Evolutionary conservation across 2,329 filamentous ascomycete genomes (phyloP).

Genomic region (Dryadomyces quercus-mongolicae): DNA sequence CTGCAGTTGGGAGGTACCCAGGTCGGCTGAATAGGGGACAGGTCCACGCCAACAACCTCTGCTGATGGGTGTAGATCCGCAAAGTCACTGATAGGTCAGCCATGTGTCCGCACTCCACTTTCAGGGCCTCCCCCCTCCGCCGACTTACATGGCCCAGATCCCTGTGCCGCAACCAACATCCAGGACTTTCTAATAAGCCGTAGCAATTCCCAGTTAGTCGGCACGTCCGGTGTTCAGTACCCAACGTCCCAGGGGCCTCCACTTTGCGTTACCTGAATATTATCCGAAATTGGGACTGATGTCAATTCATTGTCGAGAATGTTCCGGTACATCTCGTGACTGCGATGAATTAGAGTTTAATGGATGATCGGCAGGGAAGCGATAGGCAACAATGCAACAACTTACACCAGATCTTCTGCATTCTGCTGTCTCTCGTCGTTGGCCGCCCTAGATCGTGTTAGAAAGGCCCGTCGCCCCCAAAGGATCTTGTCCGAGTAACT

Average conservation of each 20-base stretch:
- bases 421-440: constrained; percentile 35
- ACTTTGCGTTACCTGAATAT: constrained; percentile 1
- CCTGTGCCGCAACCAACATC: constrained; percentile 41
- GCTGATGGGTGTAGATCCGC: constrained; percentile 23
- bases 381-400: not conserved
- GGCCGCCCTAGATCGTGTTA: constrained; percentile 14
- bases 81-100: constrained; percentile 21
- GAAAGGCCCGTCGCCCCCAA: too few species aligned
- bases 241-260: not conserved
- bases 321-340: constrained; percentile 30
- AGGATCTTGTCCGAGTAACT: too few species aligned
- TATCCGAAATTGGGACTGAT: constrained; percentile 24
- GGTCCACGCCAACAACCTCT: constrained; percentile 32
- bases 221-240: not conserved
- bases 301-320: constrained; percentile 25
- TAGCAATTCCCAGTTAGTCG: not conserved
- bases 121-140: not conserved
- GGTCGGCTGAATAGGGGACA: constrained; percentile 36
- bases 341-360: not conserved
- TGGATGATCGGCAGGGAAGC: not conserved
- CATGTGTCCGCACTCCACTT: not conserved
- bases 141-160: constrained; percentile 26
- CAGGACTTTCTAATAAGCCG: constrained; percentile 20
- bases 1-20: constrained; percentile 46
- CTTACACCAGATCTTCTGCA: constrained; percentile 28